Conservation (phyloP, 2,329 filamentous ascomycete genomes). For the Magnaporthiopsis poae region DNA sequence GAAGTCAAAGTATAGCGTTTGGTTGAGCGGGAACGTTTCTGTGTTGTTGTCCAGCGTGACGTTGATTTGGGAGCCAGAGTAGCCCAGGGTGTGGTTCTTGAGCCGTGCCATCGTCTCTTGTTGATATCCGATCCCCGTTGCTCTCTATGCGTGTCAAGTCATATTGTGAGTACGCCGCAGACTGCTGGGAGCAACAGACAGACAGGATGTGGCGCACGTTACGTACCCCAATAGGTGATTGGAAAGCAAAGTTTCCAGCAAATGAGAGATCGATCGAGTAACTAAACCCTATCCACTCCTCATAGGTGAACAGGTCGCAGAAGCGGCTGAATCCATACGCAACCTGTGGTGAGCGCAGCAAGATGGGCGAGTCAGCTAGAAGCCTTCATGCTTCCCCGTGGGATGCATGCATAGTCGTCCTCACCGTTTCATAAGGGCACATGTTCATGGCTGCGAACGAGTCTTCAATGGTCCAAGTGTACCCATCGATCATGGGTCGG, state of each 20-base stretch:
- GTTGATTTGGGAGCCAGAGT: constrained; percentile 53
- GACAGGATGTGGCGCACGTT: not conserved
- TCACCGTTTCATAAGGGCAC: constrained; percentile 64
- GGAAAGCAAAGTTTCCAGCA: constrained; percentile 50
- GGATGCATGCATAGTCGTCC: constrained; percentile 7
- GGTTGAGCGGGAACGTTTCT: constrained; percentile 62
- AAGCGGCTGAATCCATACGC: constrained; percentile 65
- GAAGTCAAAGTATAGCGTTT: constrained; percentile 68
- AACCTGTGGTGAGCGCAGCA: constrained; percentile 27
- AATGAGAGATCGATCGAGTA: constrained; percentile 62
- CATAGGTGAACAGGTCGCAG: constrained; percentile 64
- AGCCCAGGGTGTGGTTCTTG: constrained; percentile 53
- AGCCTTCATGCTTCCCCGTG: not conserved
- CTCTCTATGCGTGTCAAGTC: constrained; percentile 33
- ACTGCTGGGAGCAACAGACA: not conserved
- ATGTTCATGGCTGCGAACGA: constrained; percentile 60
- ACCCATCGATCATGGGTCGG: constrained; percentile 40
- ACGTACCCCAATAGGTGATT: constrained; percentile 51
- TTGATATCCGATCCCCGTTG: constrained; percentile 64
- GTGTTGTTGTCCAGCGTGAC: constrained; percentile 59
- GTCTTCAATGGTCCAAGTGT: constrained; percentile 56
- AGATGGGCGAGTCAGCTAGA: too few relatives aligned
- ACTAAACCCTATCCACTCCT: constrained; percentile 64
- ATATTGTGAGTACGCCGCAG: not conserved
- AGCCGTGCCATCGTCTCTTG: constrained; percentile 64